Conservation (phyloP, 495 filamentous ascomycete genomes). For the Polyplosphaeria fusca region DNA sequence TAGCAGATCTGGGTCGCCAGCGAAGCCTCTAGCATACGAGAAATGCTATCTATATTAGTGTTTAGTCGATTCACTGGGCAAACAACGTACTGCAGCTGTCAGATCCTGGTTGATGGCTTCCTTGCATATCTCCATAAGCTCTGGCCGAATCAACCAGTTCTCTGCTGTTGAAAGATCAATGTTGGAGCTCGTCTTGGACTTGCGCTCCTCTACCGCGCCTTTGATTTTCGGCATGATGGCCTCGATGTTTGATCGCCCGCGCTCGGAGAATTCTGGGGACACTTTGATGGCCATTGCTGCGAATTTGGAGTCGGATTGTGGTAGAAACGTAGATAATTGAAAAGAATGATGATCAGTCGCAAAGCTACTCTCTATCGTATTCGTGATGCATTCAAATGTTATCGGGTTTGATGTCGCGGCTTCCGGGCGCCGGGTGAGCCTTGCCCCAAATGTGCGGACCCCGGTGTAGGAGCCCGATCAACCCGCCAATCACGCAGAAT, state of each 20-base stretch:
- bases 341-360: no score
- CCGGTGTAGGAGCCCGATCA: no score
- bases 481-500: no score
- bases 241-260: conserved; percentile 14
- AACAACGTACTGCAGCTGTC: neutral
- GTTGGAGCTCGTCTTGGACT: conserved; percentile 3
- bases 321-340: no score
- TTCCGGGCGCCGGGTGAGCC: no score
- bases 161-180: conserved; percentile 40
- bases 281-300: no score
- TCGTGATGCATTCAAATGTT: no score
- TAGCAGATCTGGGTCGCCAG: conserved; percentile 37
- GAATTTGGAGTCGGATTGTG: no score
- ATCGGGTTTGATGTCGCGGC: no score
- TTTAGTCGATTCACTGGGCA: neutral
- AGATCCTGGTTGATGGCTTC: conserved; percentile 23
- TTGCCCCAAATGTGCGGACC: no score
- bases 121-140: conserved; percentile 24
- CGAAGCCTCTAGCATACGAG: conserved; percentile 37
- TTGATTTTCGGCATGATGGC: conserved; percentile 23
- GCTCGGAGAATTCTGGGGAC: no score
- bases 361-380: no score
- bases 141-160: conserved; percentile 33
- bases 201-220: conserved; percentile 8
- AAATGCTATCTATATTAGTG: conserved; percentile 30